Evolutionary conservation across 345 rosid species (phyloP), one percentile per base, ranked within the genome.

Genomic region (Dipteronia sinensis): DNA sequence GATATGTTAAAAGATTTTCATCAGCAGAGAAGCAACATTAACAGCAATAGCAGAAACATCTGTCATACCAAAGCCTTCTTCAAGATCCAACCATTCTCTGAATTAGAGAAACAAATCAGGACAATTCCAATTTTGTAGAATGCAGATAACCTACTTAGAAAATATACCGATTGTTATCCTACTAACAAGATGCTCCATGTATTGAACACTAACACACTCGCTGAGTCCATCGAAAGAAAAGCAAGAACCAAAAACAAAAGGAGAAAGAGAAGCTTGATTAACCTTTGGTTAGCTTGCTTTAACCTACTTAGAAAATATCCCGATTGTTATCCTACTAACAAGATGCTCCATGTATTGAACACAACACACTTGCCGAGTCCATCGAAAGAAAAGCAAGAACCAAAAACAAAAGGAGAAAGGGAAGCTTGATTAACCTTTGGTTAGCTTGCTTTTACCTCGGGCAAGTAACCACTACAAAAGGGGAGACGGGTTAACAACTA

Each of bases 401-500:
- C 38, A 34, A 4, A 34, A 34, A 34, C 6, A 62, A 40, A 9
- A 9, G 17, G 27, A 51, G 10, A 16, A 64, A 72, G 34, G 49
- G 38, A 85, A 77, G 55, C 22, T 13, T 61, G 55, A 47, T 55
- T 17, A 40, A 58, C 82, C 77, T 72, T 42, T 58, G 47, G 25
- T 58, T n/a, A 12, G 19, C 58, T 69, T 47, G 3, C 73, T 23
- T 22, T 47, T 10, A 12, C 19, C 13, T 53, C 25, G 12, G n/a
- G 34, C 67, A 44, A 22, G 67, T 62, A 19, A 61, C 27, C 31
- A 7, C 76, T 84, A 85, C 81, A 85, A 79, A 76, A 89, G 62
- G 25, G 90, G 78, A 75, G 90, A 78, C 20, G 90, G 88, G 79
- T 79, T 89, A 22, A 95, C 92, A 20, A 93, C 95, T 16, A 95